These are phyloP conservation scores for Angomonas deanei DNA, from an alignment of 208 protist species.

Conservation along the genomic window DNA sequence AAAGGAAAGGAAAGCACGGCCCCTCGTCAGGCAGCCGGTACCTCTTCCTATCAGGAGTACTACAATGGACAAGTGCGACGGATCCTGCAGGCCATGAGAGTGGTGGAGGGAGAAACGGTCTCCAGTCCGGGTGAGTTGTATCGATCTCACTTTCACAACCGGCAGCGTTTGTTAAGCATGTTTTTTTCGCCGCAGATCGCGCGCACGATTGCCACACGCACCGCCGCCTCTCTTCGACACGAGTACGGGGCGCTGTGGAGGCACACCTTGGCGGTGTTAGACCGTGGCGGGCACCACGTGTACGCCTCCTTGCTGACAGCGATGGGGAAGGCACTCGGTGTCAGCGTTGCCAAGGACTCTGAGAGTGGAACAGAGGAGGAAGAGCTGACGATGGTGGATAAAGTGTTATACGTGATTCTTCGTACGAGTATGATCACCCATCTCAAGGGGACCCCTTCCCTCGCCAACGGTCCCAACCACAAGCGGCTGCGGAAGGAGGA, in stretches of 20 bases:
- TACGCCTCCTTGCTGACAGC: background rate
- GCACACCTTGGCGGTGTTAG: background rate
- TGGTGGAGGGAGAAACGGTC: too few species aligned
- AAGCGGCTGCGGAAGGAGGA: background rate
- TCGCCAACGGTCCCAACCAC: background rate
- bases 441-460: background rate
- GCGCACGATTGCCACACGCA: too few species aligned
- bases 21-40: too few species aligned
- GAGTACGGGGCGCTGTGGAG: background rate
- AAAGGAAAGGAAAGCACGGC: too few species aligned
- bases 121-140: too few species aligned
- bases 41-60: too few species aligned
- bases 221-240: background rate
- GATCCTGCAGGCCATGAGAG: too few species aligned
- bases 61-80: too few species aligned
- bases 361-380: background rate
- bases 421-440: constrained; percentile 59
- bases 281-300: background rate
- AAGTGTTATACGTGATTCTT: constrained; percentile 77
- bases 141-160: too few species aligned
- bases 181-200: too few species aligned
- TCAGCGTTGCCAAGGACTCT: background rate
- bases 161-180: too few species aligned
- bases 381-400: constrained; percentile 28
- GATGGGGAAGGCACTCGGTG: background rate